Evolutionary conservation across 1,284 basidiomycete genomes (phyloP).

Genomic region (Hymenochaete sp.): DNA sequence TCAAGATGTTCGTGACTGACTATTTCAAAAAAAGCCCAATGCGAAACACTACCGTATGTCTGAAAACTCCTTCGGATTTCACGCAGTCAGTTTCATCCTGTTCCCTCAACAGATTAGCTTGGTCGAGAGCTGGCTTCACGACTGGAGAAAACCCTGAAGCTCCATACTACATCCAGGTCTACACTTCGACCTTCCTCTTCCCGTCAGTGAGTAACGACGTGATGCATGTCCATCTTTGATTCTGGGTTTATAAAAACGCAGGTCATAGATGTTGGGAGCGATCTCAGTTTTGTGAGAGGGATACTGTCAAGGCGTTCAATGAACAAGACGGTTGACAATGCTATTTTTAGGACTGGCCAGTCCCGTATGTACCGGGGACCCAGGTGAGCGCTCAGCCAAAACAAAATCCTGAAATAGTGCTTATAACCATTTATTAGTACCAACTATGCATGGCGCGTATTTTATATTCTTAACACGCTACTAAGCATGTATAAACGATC

Average conservation of each 20-base stretch:
- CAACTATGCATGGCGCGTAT: conserved; percentile 55
- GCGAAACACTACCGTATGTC: conserved; percentile 39
- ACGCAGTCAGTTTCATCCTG: conserved; percentile 18
- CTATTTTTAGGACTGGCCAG: conserved; percentile 39
- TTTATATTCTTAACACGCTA: neutral
- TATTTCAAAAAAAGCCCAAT: conserved; percentile 36
- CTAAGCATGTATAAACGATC: neutral
- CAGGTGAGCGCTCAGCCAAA: conserved; percentile 28
- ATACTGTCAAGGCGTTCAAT: neutral
- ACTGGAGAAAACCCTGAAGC: conserved; percentile 34
- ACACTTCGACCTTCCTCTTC: conserved; percentile 43
- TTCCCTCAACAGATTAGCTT: conserved; percentile 6
- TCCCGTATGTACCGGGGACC: conserved; percentile 51
- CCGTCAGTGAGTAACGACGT: conserved; percentile 34
- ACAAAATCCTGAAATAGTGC: conserved; percentile 7
- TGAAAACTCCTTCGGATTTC: conserved; percentile 30
- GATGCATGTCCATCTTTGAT: neutral
- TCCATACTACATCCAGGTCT: conserved; percentile 53
- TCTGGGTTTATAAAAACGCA: no score
- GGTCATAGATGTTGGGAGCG: conserved; percentile 39
- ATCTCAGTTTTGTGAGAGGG: conserved; percentile 37
- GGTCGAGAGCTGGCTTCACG: conserved; percentile 13
- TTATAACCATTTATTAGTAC: conserved; percentile 30
- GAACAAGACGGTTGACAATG: neutral
- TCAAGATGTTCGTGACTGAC: conserved; percentile 9